phyloP scores from a whole-genome alignment of 139 green algal species.

The Chlorella vulgaris region DNA sequence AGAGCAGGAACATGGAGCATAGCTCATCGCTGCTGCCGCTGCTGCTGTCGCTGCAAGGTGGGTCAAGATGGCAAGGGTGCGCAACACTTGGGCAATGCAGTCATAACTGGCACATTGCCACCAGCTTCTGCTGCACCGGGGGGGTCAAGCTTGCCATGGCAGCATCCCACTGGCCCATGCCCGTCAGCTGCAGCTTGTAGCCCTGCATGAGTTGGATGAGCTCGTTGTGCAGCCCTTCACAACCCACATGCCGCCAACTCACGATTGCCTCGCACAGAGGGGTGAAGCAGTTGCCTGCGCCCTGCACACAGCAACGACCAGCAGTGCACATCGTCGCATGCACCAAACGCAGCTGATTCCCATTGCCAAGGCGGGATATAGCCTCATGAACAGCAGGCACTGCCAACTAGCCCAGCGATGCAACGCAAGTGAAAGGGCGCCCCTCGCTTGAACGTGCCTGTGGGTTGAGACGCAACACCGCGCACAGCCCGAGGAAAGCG shows the following conservation, averaged over 20 bases:
- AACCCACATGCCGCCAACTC: slow-evolving; percentile 68
- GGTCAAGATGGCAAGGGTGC: too few relatives aligned
- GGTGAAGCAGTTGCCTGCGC: slow-evolving; percentile 21
- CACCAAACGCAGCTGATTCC: too few relatives aligned
- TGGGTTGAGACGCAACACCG: slow-evolving; percentile 74
- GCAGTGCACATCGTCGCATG: too few relatives aligned
- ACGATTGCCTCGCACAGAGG: slow-evolving; percentile 68
- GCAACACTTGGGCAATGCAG: too few relatives aligned
- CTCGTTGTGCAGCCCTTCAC: slow-evolving; percentile 60
- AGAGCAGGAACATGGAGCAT: too few relatives aligned
- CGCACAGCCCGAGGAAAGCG: slow-evolving; percentile 83
- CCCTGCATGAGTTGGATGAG: slow-evolving; percentile 64
- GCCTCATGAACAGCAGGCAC: not conserved
- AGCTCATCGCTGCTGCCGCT: too few relatives aligned
- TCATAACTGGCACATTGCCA: slow-evolving; percentile 48
- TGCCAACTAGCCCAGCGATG: not conserved
- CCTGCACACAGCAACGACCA: slow-evolving; percentile 4
- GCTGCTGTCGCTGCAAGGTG: too few relatives aligned
- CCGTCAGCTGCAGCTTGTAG: slow-evolving; percentile 42
- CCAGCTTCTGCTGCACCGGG: slow-evolving; percentile 58
- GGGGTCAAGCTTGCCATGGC: slow-evolving; percentile 43
- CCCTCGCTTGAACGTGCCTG: slow-evolving; percentile 28
- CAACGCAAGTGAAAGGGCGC: not conserved
- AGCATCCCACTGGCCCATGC: slow-evolving; percentile 47
- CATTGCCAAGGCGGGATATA: too few relatives aligned